These are phyloP conservation scores for Pseudopithomyces chartarum DNA, from an alignment of 2,329 filamentous ascomycete species.

Conservation along the genomic window DNA sequence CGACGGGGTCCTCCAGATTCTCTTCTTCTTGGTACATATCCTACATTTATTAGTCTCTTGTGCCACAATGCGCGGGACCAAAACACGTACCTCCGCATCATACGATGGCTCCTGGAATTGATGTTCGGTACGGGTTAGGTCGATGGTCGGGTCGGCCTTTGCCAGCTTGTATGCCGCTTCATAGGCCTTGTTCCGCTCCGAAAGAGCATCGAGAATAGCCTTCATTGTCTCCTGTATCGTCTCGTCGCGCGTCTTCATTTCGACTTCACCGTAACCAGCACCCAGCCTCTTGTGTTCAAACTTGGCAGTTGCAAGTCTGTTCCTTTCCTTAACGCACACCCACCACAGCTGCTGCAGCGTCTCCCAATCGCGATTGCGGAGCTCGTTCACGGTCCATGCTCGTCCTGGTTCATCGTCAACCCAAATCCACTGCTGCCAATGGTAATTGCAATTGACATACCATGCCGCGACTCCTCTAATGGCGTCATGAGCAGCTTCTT, in stretches of 20 bases:
- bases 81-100: slow-evolving; percentile 16
- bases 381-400: slow-evolving; percentile 81
- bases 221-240: slow-evolving; percentile 78
- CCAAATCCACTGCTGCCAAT: not conserved
- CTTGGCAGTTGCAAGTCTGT: slow-evolving; percentile 80
- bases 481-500: slow-evolving; percentile 73
- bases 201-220: slow-evolving; percentile 81
- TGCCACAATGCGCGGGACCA: not conserved
- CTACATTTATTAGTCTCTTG: not conserved
- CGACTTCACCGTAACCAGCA: slow-evolving; percentile 74
- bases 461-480: slow-evolving; percentile 71
- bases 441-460: slow-evolving; percentile 37
- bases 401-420: slow-evolving; percentile 58
- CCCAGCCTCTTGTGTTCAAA: slow-evolving; percentile 70
- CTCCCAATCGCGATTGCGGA: slow-evolving; percentile 89
- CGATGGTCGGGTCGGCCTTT: slow-evolving; percentile 54
- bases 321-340: slow-evolving; percentile 89
- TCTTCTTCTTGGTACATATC: slow-evolving; percentile 6
- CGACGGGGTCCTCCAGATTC: slow-evolving; percentile 6
- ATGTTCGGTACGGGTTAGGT: slow-evolving; percentile 29
- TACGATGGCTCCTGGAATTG: slow-evolving; percentile 33
- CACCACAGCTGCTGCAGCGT: slow-evolving; percentile 94
- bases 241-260: slow-evolving; percentile 66
- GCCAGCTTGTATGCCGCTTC: slow-evolving; percentile 72
- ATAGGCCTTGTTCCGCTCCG: slow-evolving; percentile 89